phyloP scores from a whole-genome alignment of 176 grass and related monocot species.

The Phoenix roebelenii region DNA sequence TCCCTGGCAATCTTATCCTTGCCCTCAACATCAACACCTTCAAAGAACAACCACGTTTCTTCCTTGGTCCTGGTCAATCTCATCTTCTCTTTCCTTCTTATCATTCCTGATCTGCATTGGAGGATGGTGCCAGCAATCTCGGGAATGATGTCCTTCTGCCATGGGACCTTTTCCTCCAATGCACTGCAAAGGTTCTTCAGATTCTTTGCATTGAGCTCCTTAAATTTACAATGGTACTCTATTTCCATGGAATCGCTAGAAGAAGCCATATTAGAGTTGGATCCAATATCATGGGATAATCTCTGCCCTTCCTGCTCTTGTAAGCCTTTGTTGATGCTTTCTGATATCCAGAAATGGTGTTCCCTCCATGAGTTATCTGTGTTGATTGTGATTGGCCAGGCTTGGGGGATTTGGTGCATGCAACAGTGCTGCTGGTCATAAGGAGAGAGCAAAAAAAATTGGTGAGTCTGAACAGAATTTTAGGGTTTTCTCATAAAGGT shows the following conservation, averaged over 20 bases:
- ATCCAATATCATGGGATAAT: too few relatives aligned
- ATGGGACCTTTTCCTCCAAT: conserved; percentile 72
- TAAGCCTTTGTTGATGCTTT: too few relatives aligned
- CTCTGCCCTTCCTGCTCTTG: too few relatives aligned
- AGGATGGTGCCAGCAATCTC: conserved; percentile 66
- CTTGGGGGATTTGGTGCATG: background rate
- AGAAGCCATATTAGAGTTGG: background rate
- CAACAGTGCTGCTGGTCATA: conserved; percentile 15
- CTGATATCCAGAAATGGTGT: too few relatives aligned
- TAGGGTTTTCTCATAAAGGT: conserved; percentile 23
- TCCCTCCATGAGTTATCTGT: too few relatives aligned
- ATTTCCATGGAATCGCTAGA: conserved; percentile 54
- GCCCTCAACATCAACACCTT: conserved; percentile 49
- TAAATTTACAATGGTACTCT: conserved; percentile 61
- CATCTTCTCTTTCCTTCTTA: conserved; percentile 38
- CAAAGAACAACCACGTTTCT: conserved; percentile 88
- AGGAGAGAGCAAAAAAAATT: conserved; percentile 23
- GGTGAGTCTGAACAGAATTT: conserved; percentile 25
- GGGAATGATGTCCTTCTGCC: conserved; percentile 73
- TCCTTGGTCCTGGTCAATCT: conserved; percentile 34
- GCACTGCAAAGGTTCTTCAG: conserved; percentile 69
- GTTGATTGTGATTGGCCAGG: too few relatives aligned
- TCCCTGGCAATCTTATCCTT: conserved; percentile 65
- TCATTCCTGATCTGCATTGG: conserved; percentile 72
- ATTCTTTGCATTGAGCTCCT: conserved; percentile 88